These are phyloP conservation scores for Talaromyces ruber DNA, from an alignment of 495 filamentous ascomycete species.

Conservation along the genomic window DNA sequence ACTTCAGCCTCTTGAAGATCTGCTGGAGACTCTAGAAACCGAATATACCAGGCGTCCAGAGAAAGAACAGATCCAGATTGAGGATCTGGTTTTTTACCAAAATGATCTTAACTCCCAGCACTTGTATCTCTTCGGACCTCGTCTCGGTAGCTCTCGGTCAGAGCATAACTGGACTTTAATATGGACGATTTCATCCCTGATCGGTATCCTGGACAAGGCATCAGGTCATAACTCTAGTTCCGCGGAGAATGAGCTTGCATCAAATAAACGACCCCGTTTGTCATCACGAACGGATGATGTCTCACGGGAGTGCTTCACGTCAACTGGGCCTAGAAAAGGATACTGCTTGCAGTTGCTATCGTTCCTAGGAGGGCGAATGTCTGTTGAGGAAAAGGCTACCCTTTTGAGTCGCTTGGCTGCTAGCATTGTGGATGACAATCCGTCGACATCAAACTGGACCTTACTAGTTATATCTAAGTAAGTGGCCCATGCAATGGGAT, in stretches of 20 bases:
- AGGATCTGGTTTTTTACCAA: slow-evolving; percentile 56
- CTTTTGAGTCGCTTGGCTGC: slow-evolving; percentile 39
- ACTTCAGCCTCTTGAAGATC: slow-evolving; percentile 33
- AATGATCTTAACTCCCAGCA: slow-evolving; percentile 11
- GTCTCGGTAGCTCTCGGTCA: slow-evolving; percentile 31
- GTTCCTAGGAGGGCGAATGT: slow-evolving; percentile 46
- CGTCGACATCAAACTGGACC: slow-evolving; percentile 49
- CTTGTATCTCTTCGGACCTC: slow-evolving; percentile 26
- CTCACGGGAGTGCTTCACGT: slow-evolving; percentile 48
- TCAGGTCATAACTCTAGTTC: slow-evolving; percentile 4
- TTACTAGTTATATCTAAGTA: slow-evolving; percentile 58
- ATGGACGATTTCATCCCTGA: slow-evolving; percentile 28
- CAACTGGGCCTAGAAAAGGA: slow-evolving; percentile 45
- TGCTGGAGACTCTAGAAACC: slow-evolving; percentile 53
- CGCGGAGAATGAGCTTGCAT: slow-evolving; percentile 12
- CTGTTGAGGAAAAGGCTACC: slow-evolving; percentile 30
- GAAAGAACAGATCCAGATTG: slow-evolving; percentile 64
- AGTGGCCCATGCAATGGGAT: background rate
- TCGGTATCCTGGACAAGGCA: slow-evolving; percentile 22
- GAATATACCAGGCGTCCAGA: slow-evolving; percentile 68
- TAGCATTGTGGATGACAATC: slow-evolving; percentile 49
- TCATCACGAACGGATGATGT: slow-evolving; percentile 50
- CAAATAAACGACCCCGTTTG: slow-evolving; percentile 55
- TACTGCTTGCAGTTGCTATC: slow-evolving; percentile 73
- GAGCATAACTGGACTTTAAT: slow-evolving; percentile 41